Evolutionary conservation across 2,329 filamentous ascomycete species (phyloP).

Genomic region (Aspergillus fructus): DNA sequence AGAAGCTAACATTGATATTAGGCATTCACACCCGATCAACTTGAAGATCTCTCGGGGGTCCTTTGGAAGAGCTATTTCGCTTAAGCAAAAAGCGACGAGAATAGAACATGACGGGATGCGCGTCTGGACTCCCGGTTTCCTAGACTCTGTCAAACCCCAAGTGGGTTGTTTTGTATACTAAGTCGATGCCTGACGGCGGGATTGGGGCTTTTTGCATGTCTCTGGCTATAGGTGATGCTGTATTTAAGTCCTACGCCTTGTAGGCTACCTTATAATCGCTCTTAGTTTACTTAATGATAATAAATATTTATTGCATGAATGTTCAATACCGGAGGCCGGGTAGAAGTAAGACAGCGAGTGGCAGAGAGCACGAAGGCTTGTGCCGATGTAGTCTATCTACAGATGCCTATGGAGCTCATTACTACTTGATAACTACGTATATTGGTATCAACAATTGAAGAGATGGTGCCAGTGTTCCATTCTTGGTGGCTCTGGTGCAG

Average conservation of each 20-base stretch:
- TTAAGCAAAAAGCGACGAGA: slow-evolving; percentile 38
- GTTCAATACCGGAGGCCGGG: background rate
- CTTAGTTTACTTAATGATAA: background rate
- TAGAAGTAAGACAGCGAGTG: too few relatives aligned
- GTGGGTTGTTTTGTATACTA: slow-evolving; percentile 1
- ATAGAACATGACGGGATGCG: background rate
- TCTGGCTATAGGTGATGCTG: background rate
- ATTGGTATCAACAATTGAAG: too few relatives aligned
- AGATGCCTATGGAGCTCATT: background rate
- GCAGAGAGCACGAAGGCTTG: background rate
- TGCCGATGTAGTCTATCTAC: background rate
- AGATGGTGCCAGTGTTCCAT: background rate
- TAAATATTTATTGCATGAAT: background rate
- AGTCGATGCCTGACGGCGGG: background rate
- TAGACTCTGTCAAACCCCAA: background rate
- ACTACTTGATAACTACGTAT: background rate
- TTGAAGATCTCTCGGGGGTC: slow-evolving; percentile 93
- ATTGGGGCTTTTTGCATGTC: background rate
- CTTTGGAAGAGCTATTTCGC: slow-evolving; percentile 99
- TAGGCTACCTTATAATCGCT: background rate
- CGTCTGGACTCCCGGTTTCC: background rate
- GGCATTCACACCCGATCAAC: slow-evolving; percentile 84
- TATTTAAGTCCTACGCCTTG: background rate
- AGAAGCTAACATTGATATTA: slow-evolving; percentile 31
- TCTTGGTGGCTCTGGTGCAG: background rate